Evolutionary conservation across 805 yeast genomes (phyloP), one percentile per base, ranked within the genome.

Genomic region (Pichia rugopelliculosa): DNA sequence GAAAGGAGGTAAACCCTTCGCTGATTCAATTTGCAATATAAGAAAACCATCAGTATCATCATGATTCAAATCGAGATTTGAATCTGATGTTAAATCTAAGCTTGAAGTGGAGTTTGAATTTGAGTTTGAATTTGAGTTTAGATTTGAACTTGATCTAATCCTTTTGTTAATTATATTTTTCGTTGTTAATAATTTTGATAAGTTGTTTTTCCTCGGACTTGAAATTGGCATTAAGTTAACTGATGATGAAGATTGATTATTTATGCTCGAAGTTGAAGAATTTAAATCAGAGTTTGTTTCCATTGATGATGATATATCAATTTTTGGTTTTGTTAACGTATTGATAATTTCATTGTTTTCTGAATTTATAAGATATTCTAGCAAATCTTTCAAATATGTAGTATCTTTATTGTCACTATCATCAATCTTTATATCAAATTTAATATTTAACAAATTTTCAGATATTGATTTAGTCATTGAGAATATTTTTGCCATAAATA

Each of bases 1-100:
- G 46, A 82, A 72, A 0, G 95, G 87, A 1, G 99, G 99, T 34
- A 91, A 69, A 48, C 83, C 88, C 2, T 77, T 68, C 10, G 91
- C 88, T 1, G 84, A 77, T 3, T 79, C 74, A 20, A 91, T 77
- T 53, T 90, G 95, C 33, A 91, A 59, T 56, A 84, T 87, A 4
- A 86, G 64, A 8, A 90, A 84, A 2, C 98, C 99, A 25, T 67
- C 60, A 6, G 52, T 52, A 23, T 50, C 53, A 24, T 50, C 49
- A 18, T 43, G 47, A 27, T 40, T 25, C 17, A 38, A 15, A 38
- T 42, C 46, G 2, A 46, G 42, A 23, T 46, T 42, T 25, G 18
- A 18, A 17, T 6, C 22, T 6, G 46, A 42, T 23, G 39, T 22
- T 12, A 39, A 11, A 4, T 44, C 26, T 3, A 21, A 15, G 25